Evolutionary conservation across 2,329 filamentous ascomycete genomes (phyloP).

Genomic region (Xylaria sp.): DNA sequence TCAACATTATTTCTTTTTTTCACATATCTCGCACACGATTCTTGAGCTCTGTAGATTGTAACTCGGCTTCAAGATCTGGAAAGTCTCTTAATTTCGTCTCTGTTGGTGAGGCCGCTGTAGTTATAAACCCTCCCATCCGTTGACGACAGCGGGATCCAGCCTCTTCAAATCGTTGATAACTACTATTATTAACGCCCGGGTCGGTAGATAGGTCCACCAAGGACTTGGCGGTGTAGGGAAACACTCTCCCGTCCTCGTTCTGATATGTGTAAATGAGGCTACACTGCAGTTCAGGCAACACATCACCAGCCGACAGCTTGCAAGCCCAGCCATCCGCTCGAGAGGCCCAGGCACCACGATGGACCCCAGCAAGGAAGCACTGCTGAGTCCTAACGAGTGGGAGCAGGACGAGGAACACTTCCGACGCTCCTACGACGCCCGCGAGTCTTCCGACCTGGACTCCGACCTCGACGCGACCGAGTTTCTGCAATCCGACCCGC

Average conservation of each 20-base stretch:
- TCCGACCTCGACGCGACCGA: slow-evolving; percentile 46
- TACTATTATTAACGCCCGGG: no score
- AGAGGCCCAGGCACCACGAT: slow-evolving; percentile 25
- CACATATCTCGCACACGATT: background rate
- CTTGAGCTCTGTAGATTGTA: no score
- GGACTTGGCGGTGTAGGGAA: no score
- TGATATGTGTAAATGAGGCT: background rate
- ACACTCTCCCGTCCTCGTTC: no score
- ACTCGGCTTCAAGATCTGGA: no score
- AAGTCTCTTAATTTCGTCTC: no score
- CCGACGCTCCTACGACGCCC: slow-evolving; percentile 38
- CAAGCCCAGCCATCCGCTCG: background rate
- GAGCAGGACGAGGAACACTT: slow-evolving; percentile 29
- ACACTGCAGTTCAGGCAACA: background rate
- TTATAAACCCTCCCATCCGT: no score
- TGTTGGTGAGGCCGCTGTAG: no score
- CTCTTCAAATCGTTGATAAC: no score
- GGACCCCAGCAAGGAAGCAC: slow-evolving; percentile 24
- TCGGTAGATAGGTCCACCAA: no score
- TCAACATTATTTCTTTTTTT: no score
- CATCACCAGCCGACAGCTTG: background rate
- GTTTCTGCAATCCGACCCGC: slow-evolving; percentile 40
- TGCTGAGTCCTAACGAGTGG: slow-evolving; percentile 37
- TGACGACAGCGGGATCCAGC: no score
- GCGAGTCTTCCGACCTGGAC: slow-evolving; percentile 29